Conservation (phyloP, 1,284 basidiomycete species). For the Rhodofomes roseus region DNA sequence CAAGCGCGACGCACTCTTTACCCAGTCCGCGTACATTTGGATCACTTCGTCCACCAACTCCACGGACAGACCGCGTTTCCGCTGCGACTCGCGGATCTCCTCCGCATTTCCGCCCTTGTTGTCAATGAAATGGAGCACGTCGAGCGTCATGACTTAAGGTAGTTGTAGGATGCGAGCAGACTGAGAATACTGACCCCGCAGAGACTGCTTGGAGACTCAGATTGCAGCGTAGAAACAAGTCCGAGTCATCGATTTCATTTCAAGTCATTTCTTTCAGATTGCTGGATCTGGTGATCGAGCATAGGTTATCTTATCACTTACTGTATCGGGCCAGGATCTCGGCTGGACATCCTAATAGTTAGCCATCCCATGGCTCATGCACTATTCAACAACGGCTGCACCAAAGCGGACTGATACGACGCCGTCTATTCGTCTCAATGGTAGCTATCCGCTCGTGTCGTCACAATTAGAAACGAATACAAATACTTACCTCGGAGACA, state of each 20-base stretch:
- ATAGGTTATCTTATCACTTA: neutral
- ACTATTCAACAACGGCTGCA: too few species aligned
- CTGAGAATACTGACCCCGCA: too few species aligned
- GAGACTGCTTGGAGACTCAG: too few species aligned
- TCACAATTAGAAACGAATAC: too few species aligned
- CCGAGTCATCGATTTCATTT: constrained; percentile 6
- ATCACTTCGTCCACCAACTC: constrained; percentile 95
- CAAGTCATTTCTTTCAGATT: neutral
- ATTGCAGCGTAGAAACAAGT: neutral
- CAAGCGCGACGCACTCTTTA: constrained; percentile 64
- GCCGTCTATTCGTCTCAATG: too few species aligned
- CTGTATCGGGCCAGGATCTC: too few species aligned
- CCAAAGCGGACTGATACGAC: too few species aligned
- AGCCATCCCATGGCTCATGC: too few species aligned
- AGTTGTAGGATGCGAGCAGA: neutral
- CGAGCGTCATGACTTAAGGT: constrained; percentile 55
- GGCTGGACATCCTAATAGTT: too few species aligned
- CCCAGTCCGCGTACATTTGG: constrained; percentile 90
- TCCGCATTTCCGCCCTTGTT: constrained; percentile 95
- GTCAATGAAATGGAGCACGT: constrained; percentile 76
- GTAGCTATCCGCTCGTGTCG: too few species aligned
- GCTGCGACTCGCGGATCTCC: constrained; percentile 89
- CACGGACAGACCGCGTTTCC: constrained; percentile 84
- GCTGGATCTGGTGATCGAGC: constrained; percentile 4
- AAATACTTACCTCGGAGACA: too few species aligned